A percentile compares a stretch with the other conserved stretches of the same genome.
phyloP scores from a whole-genome alignment of 495 filamentous ascomycete genomes.

The Opeltia flavorubescens region DNA sequence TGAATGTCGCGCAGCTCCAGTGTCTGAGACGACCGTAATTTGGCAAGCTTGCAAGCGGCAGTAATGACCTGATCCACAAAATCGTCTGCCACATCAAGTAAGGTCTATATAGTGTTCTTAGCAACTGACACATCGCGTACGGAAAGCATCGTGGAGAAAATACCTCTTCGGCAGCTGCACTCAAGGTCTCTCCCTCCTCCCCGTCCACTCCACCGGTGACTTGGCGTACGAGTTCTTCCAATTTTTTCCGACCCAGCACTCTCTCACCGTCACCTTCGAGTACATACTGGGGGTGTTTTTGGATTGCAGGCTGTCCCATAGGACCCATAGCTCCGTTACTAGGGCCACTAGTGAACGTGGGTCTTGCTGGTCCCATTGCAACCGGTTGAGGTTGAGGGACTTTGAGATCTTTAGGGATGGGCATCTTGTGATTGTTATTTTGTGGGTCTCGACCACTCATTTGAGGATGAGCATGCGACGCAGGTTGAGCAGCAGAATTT shows the following conservation, averaged over 20 bases:
- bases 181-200: conserved; percentile 47
- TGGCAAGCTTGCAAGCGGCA: conserved; percentile 78
- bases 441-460: conserved; percentile 25
- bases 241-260: conserved; percentile 86
- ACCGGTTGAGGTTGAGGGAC: conserved; percentile 58
- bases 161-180: conserved; percentile 83
- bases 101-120: conserved; percentile 37
- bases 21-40: conserved; percentile 72
- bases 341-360: conserved; percentile 64
- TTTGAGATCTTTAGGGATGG: conserved; percentile 68
- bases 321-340: conserved; percentile 57
- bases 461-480: conserved; percentile 39
- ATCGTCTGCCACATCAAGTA: conserved; percentile 81
- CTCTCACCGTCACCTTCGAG: conserved; percentile 83
- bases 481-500: conserved; percentile 19
- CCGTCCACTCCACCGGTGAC: conserved; percentile 71
- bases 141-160: conserved; percentile 14
- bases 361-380: conserved; percentile 52
- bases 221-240: conserved; percentile 87
- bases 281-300: conserved; percentile 64
- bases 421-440: conserved; percentile 43
- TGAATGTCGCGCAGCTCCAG: conserved; percentile 92
- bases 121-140: neutral
- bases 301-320: conserved; percentile 72
- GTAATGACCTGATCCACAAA: conserved; percentile 87